phyloP scores from a whole-genome alignment of 2,329 filamentous ascomycete species.

The Stromatinia cepivora region DNA sequence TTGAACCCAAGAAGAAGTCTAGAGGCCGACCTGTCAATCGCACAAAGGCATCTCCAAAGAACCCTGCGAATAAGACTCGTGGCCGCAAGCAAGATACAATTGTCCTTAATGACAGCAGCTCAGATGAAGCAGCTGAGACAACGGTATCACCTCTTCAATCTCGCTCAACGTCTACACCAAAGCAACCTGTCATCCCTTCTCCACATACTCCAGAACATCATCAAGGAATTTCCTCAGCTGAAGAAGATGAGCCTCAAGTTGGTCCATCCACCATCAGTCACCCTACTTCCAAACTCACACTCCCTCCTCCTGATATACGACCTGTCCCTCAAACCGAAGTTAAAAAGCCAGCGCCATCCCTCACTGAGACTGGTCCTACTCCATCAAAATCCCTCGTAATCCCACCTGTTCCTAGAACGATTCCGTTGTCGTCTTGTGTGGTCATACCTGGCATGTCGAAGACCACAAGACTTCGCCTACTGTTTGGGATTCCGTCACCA shows the following conservation, averaged over 20 bases:
- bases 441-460: background rate
- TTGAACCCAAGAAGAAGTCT: background rate
- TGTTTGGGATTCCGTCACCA: background rate
- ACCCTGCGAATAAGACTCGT: background rate
- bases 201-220: conserved; percentile 1
- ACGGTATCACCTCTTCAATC: background rate
- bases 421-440: background rate
- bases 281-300: background rate
- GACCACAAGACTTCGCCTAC: background rate
- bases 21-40: background rate
- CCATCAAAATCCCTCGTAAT: background rate
- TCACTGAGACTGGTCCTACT: background rate
- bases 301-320: background rate
- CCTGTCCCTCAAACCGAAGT: background rate
- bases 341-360: background rate
- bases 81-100: conserved; percentile 16
- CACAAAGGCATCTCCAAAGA: conserved; percentile 1
- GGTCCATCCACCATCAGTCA: background rate
- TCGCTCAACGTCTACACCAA: conserved; percentile 4
- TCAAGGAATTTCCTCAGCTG: background rate
- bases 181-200: background rate
- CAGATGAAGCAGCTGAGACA: conserved; percentile 13
- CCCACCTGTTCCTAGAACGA: background rate
- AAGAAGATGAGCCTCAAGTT: conserved; percentile 2
- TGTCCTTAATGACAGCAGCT: background rate